Evolutionary conservation across 129 eudicot genomes (phyloP).

Genomic region (Helianthus tuberosus): DNA sequence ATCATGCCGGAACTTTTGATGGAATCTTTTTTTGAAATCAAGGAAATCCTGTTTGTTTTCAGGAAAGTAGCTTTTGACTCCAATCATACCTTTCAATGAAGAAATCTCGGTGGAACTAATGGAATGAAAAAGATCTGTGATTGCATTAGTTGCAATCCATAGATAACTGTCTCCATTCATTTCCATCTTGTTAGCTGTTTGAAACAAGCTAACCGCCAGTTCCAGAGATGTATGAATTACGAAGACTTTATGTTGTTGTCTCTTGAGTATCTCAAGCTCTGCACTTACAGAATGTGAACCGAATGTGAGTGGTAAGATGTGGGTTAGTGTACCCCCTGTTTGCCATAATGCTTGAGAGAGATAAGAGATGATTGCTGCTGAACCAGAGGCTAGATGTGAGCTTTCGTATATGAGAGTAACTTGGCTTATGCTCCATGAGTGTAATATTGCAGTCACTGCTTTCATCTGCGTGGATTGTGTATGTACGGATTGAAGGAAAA

Average conservation of each 20-base stretch:
- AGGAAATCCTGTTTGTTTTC: slow-evolving; percentile 25
- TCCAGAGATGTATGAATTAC: slow-evolving; percentile 50
- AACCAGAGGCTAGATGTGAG: slow-evolving; percentile 16
- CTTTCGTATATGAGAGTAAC: slow-evolving; percentile 40
- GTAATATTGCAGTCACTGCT: slow-evolving; percentile 45
- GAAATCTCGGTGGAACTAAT: slow-evolving; percentile 28
- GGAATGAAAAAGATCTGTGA: slow-evolving; percentile 46
- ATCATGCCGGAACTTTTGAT: slow-evolving; percentile 26
- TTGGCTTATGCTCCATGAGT: slow-evolving; percentile 37
- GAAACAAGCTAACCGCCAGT: slow-evolving; percentile 42
- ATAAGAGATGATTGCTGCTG: slow-evolving; percentile 28
- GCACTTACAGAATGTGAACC: slow-evolving; percentile 12
- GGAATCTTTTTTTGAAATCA: slow-evolving; percentile 42
- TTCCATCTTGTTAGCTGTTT: slow-evolving; percentile 38
- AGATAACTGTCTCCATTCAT: slow-evolving; percentile 55
- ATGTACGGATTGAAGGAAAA: slow-evolving; percentile 38
- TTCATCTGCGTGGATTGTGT: slow-evolving; percentile 44
- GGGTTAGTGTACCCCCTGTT: slow-evolving; percentile 32
- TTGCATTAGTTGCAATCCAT: slow-evolving; percentile 52
- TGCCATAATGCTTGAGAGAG: slow-evolving; percentile 40
- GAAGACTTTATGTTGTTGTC: slow-evolving; percentile 48
- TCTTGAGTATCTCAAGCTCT: slow-evolving; percentile 45
- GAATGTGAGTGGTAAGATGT: slow-evolving; percentile 39
- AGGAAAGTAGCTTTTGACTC: slow-evolving; percentile 47
- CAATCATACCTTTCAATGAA: slow-evolving; percentile 62